Evolutionary conservation across 352 stramenopile genomes (phyloP), one percentile per base, ranked within the genome.

Genomic region (Pythium sukuiense): DNA sequence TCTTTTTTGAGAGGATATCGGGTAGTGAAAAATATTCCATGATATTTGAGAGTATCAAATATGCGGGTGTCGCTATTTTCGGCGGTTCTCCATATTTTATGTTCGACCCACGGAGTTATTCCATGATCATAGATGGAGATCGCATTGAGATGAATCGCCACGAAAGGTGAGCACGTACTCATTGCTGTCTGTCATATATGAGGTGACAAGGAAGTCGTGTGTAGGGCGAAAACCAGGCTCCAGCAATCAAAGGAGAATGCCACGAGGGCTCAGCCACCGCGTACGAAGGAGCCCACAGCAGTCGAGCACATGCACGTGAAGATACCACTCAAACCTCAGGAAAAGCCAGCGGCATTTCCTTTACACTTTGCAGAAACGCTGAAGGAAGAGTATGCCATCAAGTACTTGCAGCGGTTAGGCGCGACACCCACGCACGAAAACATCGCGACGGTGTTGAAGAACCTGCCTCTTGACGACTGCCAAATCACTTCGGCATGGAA

Each of bases 361-460:
- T 52, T 74, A 6, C 60, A 73, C 33, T 77, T 90, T 57, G 59
- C 73, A n/a, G 71, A 81, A 41, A 69, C 72, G 6, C 50, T 91
- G 2, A 69, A 85, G 33, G 77, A 90, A 14, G 82, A 89, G 63
- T 91, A 90, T 54, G 85, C 85, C 48, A 85, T 84, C 64, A 85
- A 83, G 70, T 93, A 93, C 39, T 41, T 93, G 48, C 69, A 85
- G 63, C 69, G 79, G n/a, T 71, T 93, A 41, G 79, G 81, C 1
- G 82, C 84, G 20, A 62, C 65, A 6, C 65, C 77, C 18, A 87
- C 79, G 0, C 46, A 69, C 0, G 76, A 85, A 27, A 91, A 93
- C 46, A 79, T 93, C 26, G 81, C 77, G 14, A 69, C 80, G 30
- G 79, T 90, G 43, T 61, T 91, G n/a, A 69, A 80, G 43, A 64